phyloP scores from a whole-genome alignment of 495 filamentous ascomycete genomes.

The Penicillium chermesinum region DNA sequence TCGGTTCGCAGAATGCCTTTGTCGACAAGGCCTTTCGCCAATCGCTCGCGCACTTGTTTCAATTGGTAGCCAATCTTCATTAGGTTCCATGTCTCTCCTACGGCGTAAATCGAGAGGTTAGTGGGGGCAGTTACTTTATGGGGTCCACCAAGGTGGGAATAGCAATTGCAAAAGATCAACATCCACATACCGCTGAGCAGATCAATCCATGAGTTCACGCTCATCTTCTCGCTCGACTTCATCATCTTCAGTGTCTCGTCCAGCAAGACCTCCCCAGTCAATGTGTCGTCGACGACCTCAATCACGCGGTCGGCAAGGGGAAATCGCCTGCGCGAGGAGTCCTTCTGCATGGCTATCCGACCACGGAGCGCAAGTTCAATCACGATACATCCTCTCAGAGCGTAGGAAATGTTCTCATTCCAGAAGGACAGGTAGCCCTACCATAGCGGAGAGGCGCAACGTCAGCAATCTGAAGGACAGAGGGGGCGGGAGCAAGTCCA shows the following conservation, averaged over 20 bases:
- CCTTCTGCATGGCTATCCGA: constrained; percentile 97
- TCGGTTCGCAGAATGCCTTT: constrained; percentile 98
- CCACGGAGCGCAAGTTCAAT: constrained; percentile 94
- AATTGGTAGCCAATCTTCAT: constrained; percentile 99
- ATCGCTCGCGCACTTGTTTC: constrained; percentile 96
- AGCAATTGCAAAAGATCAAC: not conserved
- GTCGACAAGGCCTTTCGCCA: constrained; percentile 97
- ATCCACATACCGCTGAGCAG: constrained; percentile 80
- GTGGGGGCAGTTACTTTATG: not conserved
- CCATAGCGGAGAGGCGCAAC: constrained; percentile 5
- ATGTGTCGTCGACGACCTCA: constrained; percentile 93
- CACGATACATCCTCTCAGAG: constrained; percentile 94
- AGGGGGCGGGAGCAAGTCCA: not conserved
- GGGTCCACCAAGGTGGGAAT: not conserved
- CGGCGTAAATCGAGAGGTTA: constrained; percentile 5
- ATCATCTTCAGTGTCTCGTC: constrained; percentile 99
- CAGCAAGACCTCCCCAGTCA: constrained; percentile 91
- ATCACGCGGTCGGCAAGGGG: constrained; percentile 88
- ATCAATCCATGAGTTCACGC: constrained; percentile 97
- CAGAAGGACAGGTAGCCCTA: constrained; percentile 98
- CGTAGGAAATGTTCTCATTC: constrained; percentile 99
- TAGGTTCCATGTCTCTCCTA: constrained; percentile 98
- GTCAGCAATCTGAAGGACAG: constrained; percentile 19
- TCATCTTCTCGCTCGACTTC: constrained; percentile 99
- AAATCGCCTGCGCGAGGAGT: constrained; percentile 84